A percentile compares a stretch with the other conserved stretches of the same genome.
Conservation (phyloP, 176 grass and related monocot species). For the Eremochloa ophiuroides region DNA sequence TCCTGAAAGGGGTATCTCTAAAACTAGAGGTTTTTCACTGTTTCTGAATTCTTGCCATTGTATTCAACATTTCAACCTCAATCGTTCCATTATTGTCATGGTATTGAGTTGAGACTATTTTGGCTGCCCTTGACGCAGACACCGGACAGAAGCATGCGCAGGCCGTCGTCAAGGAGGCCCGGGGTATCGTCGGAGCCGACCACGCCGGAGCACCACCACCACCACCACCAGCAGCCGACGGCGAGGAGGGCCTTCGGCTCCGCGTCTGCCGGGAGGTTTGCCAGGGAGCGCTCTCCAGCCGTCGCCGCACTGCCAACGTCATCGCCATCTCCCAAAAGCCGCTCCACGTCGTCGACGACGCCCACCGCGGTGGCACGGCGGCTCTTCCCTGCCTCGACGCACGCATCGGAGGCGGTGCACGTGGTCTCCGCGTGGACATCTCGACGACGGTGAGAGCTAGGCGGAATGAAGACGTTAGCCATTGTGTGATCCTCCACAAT, state of each 20-base stretch:
- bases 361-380: background rate
- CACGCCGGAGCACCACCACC: conserved; percentile 35
- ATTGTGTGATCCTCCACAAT: background rate
- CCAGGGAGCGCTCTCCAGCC: conserved; percentile 21
- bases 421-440: background rate
- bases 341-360: background rate
- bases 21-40: conserved; percentile 46
- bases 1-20: conserved; percentile 54
- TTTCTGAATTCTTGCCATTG: background rate
- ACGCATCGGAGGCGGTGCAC: background rate
- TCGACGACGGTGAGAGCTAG: conserved; percentile 15
- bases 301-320: background rate
- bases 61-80: too few relatives aligned
- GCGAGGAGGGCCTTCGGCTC: conserved; percentile 25
- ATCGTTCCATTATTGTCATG: background rate
- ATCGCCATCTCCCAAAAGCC: conserved; percentile 12
- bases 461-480: background rate
- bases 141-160: conserved; percentile 26
- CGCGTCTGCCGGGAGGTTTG: conserved; percentile 4
- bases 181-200: conserved; percentile 15
- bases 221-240: background rate
- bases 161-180: background rate
- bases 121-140: background rate
- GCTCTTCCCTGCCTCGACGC: conserved; percentile 28
- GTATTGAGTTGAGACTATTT: background rate